phyloP scores from a whole-genome alignment of 169 alveolate species.

The Theileria parva region DNA sequence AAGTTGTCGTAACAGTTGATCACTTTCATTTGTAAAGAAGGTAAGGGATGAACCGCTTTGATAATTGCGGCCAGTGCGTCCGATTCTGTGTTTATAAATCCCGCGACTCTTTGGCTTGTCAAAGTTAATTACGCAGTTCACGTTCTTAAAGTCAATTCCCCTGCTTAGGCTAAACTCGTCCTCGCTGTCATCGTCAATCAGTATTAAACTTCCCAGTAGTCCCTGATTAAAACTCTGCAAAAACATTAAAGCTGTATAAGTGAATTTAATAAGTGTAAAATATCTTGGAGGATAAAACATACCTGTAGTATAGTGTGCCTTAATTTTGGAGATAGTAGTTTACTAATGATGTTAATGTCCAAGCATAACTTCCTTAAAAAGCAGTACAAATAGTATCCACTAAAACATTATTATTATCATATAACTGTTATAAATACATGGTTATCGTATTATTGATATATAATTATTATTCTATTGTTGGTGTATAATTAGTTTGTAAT shows the following conservation, averaged over 20 bases:
- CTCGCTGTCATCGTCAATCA: constrained; percentile 29
- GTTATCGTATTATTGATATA: no score
- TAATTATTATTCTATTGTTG: no score
- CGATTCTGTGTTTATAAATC: constrained; percentile 97
- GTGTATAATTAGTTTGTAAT: no score
- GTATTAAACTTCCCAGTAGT: constrained; percentile 30
- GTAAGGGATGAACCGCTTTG: constrained; percentile 88
- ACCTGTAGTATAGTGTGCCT: constrained; percentile 50
- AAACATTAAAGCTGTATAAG: background rate
- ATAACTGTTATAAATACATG: background rate
- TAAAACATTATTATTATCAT: background rate
- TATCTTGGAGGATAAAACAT: background rate
- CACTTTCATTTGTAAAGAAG: constrained; percentile 57
- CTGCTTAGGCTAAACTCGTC: constrained; percentile 84
- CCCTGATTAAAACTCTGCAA: constrained; percentile 55
- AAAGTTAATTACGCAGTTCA: constrained; percentile 93
- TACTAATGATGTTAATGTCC: constrained; percentile 37
- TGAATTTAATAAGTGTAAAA: background rate
- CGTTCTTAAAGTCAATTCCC: constrained; percentile 96
- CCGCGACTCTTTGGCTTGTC: constrained; percentile 96
- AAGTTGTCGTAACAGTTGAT: constrained; percentile 21
- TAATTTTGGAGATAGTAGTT: constrained; percentile 48
- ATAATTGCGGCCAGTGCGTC: constrained; percentile 93
- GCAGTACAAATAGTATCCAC: constrained; percentile 55
- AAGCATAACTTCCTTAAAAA: constrained; percentile 45